Conservation (phyloP, 2,329 filamentous ascomycete genomes). For the Clarireedia homoeocarpa region DNA sequence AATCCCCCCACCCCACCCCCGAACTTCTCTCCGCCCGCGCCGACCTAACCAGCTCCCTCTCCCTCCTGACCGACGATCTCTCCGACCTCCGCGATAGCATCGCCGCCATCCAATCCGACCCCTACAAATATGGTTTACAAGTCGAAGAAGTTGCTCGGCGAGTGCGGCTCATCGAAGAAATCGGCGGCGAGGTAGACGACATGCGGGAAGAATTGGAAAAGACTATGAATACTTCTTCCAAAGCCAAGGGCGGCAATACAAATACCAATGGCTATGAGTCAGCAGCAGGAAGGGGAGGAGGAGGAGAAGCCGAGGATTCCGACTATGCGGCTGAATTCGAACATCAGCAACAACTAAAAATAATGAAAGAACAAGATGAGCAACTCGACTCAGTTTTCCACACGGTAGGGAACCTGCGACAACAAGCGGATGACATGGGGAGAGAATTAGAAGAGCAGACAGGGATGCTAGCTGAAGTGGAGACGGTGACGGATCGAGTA, state of each 20-base stretch:
- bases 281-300: conserved; percentile 28
- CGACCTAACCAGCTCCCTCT: conserved; percentile 59
- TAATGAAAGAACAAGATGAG: conserved; percentile 93
- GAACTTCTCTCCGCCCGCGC: conserved; percentile 74
- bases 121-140: conserved; percentile 79
- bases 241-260: conserved; percentile 12
- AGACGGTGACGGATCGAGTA: conserved; percentile 78
- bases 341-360: conserved; percentile 80
- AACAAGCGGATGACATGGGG: conserved; percentile 94
- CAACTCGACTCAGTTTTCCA: conserved; percentile 87
- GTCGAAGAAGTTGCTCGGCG: conserved; percentile 74
- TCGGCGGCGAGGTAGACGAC: conserved; percentile 79
- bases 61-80: conserved; percentile 72
- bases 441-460: conserved; percentile 91
- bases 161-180: conserved; percentile 75
- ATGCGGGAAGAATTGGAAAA: conserved; percentile 78
- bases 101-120: conserved; percentile 77
- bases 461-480: conserved; percentile 80
- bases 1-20: conserved; percentile 50
- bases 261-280: conserved; percentile 29
- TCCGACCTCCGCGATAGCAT: conserved; percentile 83
- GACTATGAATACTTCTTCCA: conserved; percentile 38
- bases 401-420: conserved; percentile 82
- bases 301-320: conserved; percentile 26
- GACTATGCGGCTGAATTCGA: conserved; percentile 70